Percentiles rank a stretch among this genome's conserved stretches.
Evolutionary conservation across 352 stramenopile genomes (phyloP).

Genomic region (Phytophthora agathidicida): DNA sequence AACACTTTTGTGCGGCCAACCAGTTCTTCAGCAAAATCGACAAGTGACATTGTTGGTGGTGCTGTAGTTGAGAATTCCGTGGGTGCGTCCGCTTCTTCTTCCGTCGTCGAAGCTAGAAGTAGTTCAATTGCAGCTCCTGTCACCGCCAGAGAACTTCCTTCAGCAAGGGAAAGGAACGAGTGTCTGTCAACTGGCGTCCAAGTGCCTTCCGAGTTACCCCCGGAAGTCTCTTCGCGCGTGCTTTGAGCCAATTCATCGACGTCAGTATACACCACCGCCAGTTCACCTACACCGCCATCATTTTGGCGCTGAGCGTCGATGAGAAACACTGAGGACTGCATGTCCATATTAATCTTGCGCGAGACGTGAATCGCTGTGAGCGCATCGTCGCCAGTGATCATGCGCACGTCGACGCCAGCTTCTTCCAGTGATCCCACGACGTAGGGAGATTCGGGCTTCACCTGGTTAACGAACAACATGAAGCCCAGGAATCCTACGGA

Average conservation of each 20-base stretch:
- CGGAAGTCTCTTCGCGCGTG: constrained; percentile 23
- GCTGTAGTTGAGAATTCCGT: neutral
- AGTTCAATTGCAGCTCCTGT: constrained; percentile 67
- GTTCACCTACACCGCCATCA: constrained; percentile 4
- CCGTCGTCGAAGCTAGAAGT: constrained; percentile 34
- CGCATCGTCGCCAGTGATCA: constrained; percentile 91
- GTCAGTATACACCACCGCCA: constrained; percentile 56
- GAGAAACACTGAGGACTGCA: constrained; percentile 59
- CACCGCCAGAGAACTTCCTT: constrained; percentile 70
- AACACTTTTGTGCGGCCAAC: constrained; percentile 73
- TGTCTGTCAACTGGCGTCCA: constrained; percentile 53
- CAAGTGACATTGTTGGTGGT: constrained; percentile 12
- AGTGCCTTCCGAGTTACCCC: constrained; percentile 14
- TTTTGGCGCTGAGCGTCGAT: constrained; percentile 40
- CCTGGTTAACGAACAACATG: constrained; percentile 90
- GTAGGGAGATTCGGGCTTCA: constrained; percentile 85
- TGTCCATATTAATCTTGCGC: constrained; percentile 77
- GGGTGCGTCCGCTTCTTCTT: constrained; percentile 17
- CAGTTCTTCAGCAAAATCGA: constrained; percentile 58
- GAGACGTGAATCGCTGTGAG: constrained; percentile 78
- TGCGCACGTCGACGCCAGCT: constrained; percentile 79
- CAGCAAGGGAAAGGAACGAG: constrained; percentile 54
- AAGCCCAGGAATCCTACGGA: constrained; percentile 84
- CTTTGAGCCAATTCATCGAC: constrained; percentile 60
- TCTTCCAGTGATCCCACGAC: constrained; percentile 82